Evolutionary conservation across 2,329 filamentous ascomycete genomes (phyloP).

Genomic region (Eutypa lata): DNA sequence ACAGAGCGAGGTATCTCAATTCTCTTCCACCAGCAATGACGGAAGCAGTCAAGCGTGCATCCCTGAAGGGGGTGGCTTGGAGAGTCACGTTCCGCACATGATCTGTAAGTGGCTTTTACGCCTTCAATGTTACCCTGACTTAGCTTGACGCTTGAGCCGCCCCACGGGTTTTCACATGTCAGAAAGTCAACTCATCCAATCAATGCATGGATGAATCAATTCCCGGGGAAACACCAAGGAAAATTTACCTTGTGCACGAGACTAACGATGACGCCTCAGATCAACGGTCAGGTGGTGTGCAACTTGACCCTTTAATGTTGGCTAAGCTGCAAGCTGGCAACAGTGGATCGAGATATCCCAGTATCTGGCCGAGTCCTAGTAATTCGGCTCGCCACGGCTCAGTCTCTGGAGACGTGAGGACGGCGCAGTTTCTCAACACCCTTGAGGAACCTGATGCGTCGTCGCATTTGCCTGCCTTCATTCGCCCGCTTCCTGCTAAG

Average conservation of each 20-base stretch:
- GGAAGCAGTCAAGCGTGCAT: constrained; percentile 15
- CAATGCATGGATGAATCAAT: constrained; percentile 7
- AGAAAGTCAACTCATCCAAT: constrained; percentile 5
- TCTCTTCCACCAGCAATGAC: constrained; percentile 20
- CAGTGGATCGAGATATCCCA: constrained; percentile 26
- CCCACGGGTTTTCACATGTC: constrained; percentile 24
- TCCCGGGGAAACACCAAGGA: constrained; percentile 9
- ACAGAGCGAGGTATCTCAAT: constrained; percentile 20
- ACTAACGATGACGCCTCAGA: constrained; percentile 28
- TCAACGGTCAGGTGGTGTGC: constrained; percentile 22
- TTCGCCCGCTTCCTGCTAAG: constrained; percentile 74
- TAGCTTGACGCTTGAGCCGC: constrained; percentile 8
- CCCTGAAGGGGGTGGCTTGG: constrained; percentile 24
- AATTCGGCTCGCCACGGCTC: constrained; percentile 19
- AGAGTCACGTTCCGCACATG: constrained; percentile 45
- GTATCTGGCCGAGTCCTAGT: constrained; percentile 29
- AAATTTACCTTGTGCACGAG: constrained; percentile 14
- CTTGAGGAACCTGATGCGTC: constrained; percentile 46
- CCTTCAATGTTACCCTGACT: constrained; percentile 5
- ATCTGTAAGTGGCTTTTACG: constrained; percentile 40
- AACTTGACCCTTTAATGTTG: constrained; percentile 30
- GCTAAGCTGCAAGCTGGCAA: constrained; percentile 25
- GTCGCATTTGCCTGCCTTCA: constrained; percentile 61
- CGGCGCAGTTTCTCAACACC: constrained; percentile 42
- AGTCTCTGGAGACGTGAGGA: constrained; percentile 31